Conservation (phyloP, 2,329 filamentous ascomycete genomes). For the Myriosclerotinia curreyana region DNA sequence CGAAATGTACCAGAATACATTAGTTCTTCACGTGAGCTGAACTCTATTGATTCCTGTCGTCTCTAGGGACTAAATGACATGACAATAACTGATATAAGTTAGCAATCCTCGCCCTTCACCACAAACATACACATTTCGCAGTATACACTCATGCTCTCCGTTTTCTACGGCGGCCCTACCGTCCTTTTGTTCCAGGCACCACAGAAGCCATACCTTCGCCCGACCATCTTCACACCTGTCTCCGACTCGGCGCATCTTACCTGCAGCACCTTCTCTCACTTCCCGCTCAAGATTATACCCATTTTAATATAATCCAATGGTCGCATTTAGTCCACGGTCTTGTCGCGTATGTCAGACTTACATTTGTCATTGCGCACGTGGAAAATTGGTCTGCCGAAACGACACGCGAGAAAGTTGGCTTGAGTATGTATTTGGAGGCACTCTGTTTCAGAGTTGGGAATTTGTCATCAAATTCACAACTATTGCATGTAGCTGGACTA, state of each 20-base stretch:
- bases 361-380: constrained; percentile 34
- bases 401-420: constrained; percentile 31
- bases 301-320: constrained; percentile 33
- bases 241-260: constrained; percentile 26
- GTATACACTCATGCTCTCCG: constrained; percentile 34
- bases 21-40: constrained; percentile 26
- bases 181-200: constrained; percentile 21
- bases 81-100: constrained; percentile 3
- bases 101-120: constrained; percentile 29
- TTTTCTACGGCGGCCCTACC: constrained; percentile 31
- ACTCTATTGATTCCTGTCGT: neutral
- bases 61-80: neutral
- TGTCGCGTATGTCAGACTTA: constrained; percentile 31
- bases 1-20: constrained; percentile 25
- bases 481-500: neutral
- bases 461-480: constrained; percentile 21
- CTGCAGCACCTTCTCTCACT: constrained; percentile 35
- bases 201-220: neutral
- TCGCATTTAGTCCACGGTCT: constrained; percentile 28
- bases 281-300: constrained; percentile 25
- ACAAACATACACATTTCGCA: constrained; percentile 25
- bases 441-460: constrained; percentile 33
- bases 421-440: constrained; percentile 37
- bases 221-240: constrained; percentile 13
- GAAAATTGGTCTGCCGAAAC: constrained; percentile 31